Evolutionary conservation across 352 stramenopile genomes (phyloP), one percentile per base, ranked within the genome.

Genomic region (Phytophthora meadii): DNA sequence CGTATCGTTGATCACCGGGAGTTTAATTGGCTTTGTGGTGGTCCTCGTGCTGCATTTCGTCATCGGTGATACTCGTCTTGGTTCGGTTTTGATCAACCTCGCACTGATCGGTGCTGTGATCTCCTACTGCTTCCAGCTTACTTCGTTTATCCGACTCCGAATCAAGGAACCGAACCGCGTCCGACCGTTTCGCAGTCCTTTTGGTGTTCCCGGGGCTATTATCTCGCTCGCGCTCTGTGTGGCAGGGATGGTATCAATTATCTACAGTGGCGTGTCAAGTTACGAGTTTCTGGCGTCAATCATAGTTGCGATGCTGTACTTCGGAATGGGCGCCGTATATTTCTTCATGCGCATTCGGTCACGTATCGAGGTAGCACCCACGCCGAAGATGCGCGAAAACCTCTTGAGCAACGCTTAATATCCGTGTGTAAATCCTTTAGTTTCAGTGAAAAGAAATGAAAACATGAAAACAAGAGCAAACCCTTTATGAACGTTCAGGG

Each of bases 21-120:
- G 72, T 30, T 36, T 42, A 4, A 66, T 82, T 3, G 82, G 76
- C 0, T 81, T 89, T n/a, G 22, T 77, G 5, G 63, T 84, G 5
- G 76, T 80, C 27, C 32, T 91, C 2, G 42, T 78, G 52, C 47
- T 91, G 56, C 79, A 91, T 50, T 91, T 74, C 40, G 68, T 78
- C 39, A 91, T 88, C 34, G 82, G 79, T 10, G 79, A 89, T 57
- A 66, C 74, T 3, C 74, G 78, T 6, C 74, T 90, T 24, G 80
- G 74, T 22, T 87, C 82, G 1, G 82, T 91, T 22, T 44, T 91
- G 46, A 89, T 91, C 75, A 91, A 91, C 46, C 65, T 91, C 14
- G 78, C 82, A 44, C 65, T 89, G 52, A 89, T 88, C 44, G 82
- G 80, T 10, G 80, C 82, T 10, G 66, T 91, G 32, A 82, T 81